Percentiles rank a stretch among this genome's conserved stretches.
These are phyloP conservation scores for Microdochium bolleyi DNA, from an alignment of 2,329 filamentous ascomycete species.

Conservation along the genomic window DNA sequence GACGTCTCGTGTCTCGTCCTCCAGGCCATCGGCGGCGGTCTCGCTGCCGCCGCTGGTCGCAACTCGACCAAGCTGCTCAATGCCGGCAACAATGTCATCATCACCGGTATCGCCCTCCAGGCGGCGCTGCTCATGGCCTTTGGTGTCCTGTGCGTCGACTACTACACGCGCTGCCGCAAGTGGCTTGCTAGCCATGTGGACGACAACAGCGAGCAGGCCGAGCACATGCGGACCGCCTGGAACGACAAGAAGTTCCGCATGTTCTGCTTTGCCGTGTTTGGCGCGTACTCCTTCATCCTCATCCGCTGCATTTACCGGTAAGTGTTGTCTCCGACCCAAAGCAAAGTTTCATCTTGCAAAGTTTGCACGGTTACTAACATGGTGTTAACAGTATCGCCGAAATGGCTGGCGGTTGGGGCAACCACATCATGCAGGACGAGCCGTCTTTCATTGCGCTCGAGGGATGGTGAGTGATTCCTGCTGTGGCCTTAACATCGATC, in stretches of 20 bases:
- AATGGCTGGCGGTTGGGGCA: slow-evolving; percentile 58
- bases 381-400: slow-evolving; percentile 42
- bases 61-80: slow-evolving; percentile 29
- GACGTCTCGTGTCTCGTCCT: slow-evolving; percentile 51
- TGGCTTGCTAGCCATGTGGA: slow-evolving; percentile 25
- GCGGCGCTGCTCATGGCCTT: slow-evolving; percentile 40
- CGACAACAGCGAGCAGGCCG: slow-evolving; percentile 13
- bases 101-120: slow-evolving; percentile 46
- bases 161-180: slow-evolving; percentile 30
- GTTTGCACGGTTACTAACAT: neutral
- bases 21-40: slow-evolving; percentile 48
- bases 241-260: slow-evolving; percentile 29
- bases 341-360: neutral
- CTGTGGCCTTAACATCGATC: slow-evolving; percentile 1
- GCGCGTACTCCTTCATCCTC: slow-evolving; percentile 36
- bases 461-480: slow-evolving; percentile 30
- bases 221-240: slow-evolving; percentile 27
- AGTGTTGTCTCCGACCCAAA: slow-evolving; percentile 12
- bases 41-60: slow-evolving; percentile 40
- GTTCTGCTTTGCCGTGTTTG: slow-evolving; percentile 34
- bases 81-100: slow-evolving; percentile 41
- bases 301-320: slow-evolving; percentile 48
- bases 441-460: slow-evolving; percentile 52
- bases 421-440: slow-evolving; percentile 55
- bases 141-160: slow-evolving; percentile 34